Evolutionary conservation across 805 yeast species (phyloP), one percentile per base, ranked within the genome.

Genomic region (Jamesozyma piceae): DNA sequence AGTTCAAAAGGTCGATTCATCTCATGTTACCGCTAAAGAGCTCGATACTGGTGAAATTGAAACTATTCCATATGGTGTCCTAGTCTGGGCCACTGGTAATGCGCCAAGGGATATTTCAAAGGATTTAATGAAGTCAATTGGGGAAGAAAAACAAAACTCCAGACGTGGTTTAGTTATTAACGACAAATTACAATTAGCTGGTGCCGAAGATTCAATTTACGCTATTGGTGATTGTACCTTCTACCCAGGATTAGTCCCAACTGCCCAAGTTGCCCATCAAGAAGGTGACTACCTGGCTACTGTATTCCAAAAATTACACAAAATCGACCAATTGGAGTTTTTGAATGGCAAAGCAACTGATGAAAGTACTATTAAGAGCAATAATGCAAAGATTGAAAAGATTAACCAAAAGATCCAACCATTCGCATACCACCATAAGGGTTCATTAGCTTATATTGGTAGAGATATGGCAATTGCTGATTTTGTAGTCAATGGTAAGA

Each of bases 71-170:
- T 89, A 89, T 62, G 97, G 97, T 60, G 73, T 87, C 54, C 73
- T 89, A 52, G 94, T 89, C 49, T 89, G 97, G 97, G 97, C 97
- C 45, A 89, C 96, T 48, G 97, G 97, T 68, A 88, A 89, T 65
- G 88, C 89, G 43, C 88, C 87, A 50, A 79, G 97, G 67, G 79
- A 77, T 35, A 71, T 90, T 39, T 74, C 84, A 39, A 71, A 75
- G 49, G 74, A 77, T 55, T 70, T 89, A 57, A 76, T 85, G 64
- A 57, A 74, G 37, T 73, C 75, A 64, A 70, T 90, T 52, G 82
- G 84, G 36, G 83, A 76, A 54, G 89, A 83, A 68, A 43, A 39
- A 34, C 80, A 77, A 65, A 77, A 81, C 58, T 87, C 95, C 38
- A 80, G 94, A 70, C 80, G 97, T 65, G 97, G 97, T 49, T 73